Evolutionary conservation across 352 stramenopile genomes (phyloP).

Genomic region (Phytophthora lateralis): DNA sequence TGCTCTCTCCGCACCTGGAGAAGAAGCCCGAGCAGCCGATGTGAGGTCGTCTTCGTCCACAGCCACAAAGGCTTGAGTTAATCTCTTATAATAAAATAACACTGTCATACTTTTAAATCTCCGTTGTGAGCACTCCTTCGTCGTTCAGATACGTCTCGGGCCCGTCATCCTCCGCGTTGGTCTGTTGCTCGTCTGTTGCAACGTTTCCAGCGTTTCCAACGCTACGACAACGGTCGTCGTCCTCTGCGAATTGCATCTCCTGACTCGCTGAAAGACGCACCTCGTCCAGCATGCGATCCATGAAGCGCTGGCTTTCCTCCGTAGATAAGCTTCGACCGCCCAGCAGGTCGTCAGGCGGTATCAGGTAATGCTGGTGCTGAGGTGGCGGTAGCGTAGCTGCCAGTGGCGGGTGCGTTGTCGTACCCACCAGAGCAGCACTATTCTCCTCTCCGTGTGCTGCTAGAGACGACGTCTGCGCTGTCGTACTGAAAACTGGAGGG

Average conservation of each 20-base stretch:
- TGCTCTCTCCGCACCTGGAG: slow-evolving; percentile 75
- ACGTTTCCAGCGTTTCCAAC: slow-evolving; percentile 4
- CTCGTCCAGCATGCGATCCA: slow-evolving; percentile 82
- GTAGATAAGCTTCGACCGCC: slow-evolving; percentile 45
- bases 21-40: slow-evolving; percentile 23
- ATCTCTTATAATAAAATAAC: slow-evolving; percentile 21
- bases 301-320: slow-evolving; percentile 79
- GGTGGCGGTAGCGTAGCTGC: slow-evolving; percentile 14
- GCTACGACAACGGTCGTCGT: slow-evolving; percentile 14
- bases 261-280: slow-evolving; percentile 55
- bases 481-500: slow-evolving; percentile 2
- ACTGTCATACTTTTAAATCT: slow-evolving; percentile 42
- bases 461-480: slow-evolving; percentile 8
- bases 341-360: slow-evolving; percentile 58
- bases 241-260: slow-evolving; percentile 48
- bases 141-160: slow-evolving; percentile 77
- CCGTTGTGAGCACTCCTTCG: slow-evolving; percentile 68
- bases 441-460: slow-evolving; percentile 12
- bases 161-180: slow-evolving; percentile 37
- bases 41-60: slow-evolving; percentile 2
- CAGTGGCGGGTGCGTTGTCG: slow-evolving; percentile 11
- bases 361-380: slow-evolving; percentile 46
- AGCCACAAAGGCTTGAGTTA: background rate
- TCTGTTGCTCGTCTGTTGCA: slow-evolving; percentile 1
- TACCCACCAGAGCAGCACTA: slow-evolving; percentile 7